These are phyloP conservation scores for Nidularia sp. DNA, from an alignment of 768 basidiomycete genomes.

Conservation along the genomic window DNA sequence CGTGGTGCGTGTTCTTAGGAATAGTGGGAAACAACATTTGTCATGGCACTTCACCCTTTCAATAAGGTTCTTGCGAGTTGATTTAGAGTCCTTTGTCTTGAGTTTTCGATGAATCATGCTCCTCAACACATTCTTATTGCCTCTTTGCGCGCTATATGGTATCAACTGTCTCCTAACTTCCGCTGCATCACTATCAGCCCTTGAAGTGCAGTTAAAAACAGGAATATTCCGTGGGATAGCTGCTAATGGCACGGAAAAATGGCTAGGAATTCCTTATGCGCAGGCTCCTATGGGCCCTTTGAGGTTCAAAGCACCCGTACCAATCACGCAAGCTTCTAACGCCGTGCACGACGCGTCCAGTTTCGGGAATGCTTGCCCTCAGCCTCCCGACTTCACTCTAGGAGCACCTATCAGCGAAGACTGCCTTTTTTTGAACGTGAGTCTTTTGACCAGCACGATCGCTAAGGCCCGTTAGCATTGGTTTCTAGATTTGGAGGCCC, in stretches of 20 bases:
- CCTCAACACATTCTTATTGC: too few relatives aligned
- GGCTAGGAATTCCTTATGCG: slow-evolving; percentile 49
- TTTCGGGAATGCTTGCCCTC: slow-evolving; percentile 43
- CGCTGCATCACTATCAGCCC: neutral
- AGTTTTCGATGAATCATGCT: too few relatives aligned
- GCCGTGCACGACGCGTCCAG: slow-evolving; percentile 25
- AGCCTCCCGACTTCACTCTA: slow-evolving; percentile 20
- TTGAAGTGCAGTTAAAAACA: slow-evolving; percentile 16
- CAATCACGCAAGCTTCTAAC: slow-evolving; percentile 18
- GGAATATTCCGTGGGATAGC: slow-evolving; percentile 34
- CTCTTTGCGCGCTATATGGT: too few relatives aligned
- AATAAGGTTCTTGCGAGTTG: too few relatives aligned
- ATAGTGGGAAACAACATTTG: too few relatives aligned
- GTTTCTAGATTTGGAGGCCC: slow-evolving; percentile 11
- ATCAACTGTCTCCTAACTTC: neutral
- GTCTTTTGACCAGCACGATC: neutral
- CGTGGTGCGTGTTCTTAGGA: too few relatives aligned
- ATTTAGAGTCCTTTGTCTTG: too few relatives aligned
- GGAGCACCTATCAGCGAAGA: slow-evolving; percentile 36
- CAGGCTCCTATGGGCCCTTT: slow-evolving; percentile 39
- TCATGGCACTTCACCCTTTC: too few relatives aligned
- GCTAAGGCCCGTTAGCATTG: neutral
- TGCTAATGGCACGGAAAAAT: slow-evolving; percentile 34
- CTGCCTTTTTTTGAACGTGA: slow-evolving; percentile 37
- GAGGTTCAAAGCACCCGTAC: slow-evolving; percentile 39